These are phyloP conservation scores for Nicotiana noctiflora DNA, from an alignment of 257 asterid genomes.

Conservation along the genomic window DNA sequence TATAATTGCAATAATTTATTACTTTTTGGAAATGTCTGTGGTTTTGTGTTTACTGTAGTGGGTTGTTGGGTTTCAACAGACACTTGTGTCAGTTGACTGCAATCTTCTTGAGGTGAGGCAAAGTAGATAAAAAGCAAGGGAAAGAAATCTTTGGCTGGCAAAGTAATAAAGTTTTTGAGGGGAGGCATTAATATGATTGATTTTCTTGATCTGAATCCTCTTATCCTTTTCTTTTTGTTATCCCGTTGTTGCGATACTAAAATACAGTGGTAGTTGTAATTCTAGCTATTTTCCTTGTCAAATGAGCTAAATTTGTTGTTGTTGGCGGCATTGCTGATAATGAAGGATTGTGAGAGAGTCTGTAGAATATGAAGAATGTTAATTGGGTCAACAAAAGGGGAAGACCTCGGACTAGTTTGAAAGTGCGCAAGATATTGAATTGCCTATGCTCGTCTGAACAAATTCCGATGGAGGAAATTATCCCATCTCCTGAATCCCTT, in stretches of 20 bases:
- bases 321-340: slow-evolving; percentile 16
- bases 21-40: background rate
- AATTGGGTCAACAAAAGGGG: slow-evolving; percentile 24
- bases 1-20: background rate
- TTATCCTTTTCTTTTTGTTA: background rate
- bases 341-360: slow-evolving; percentile 25
- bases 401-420: slow-evolving; percentile 16
- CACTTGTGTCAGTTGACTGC: background rate
- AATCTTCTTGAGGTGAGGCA: too few relatives aligned
- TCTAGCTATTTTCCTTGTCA: background rate
- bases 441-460: slow-evolving; percentile 64
- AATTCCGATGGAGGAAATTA: slow-evolving; percentile 35
- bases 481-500: slow-evolving; percentile 48
- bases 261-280: background rate
- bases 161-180: background rate
- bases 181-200: background rate
- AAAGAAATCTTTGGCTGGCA: background rate
- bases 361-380: slow-evolving; percentile 44
- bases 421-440: slow-evolving; percentile 47
- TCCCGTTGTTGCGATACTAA: background rate
- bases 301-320: slow-evolving; percentile 14
- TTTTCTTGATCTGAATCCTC: background rate
- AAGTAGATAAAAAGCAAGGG: background rate
- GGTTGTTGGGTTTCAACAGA: background rate
- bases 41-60: background rate